phyloP scores from a whole-genome alignment of 164 flowering plant genomes.

The Paratinospora sagittata region DNA sequence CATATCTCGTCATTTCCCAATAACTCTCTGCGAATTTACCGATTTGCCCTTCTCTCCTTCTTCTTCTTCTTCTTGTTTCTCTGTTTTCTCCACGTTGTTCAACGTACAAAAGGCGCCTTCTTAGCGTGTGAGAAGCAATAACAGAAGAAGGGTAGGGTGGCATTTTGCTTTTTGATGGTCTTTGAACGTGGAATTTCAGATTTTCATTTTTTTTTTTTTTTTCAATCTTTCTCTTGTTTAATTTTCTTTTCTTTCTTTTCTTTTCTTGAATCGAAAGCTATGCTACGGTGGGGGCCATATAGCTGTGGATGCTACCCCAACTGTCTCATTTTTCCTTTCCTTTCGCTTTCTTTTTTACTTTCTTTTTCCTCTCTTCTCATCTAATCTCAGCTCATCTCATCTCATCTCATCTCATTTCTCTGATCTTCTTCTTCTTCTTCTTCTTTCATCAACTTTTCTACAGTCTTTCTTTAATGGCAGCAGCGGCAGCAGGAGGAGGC shows the following conservation, averaged over 20 bases:
- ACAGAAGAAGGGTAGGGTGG: slow-evolving; percentile 4
- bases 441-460: background rate
- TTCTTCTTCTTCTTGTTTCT: no score
- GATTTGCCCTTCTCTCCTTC: background rate
- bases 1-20: background rate
- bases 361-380: background rate
- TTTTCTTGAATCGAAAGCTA: slow-evolving; percentile 31
- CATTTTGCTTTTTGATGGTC: slow-evolving; percentile 27
- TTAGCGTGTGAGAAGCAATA: slow-evolving; percentile 8
- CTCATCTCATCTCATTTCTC: slow-evolving; percentile 13
- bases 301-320: slow-evolving; percentile 23
- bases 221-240: no score
- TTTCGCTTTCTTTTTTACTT: slow-evolving; percentile 2
- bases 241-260: slow-evolving; percentile 7
- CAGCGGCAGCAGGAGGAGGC: background rate
- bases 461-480: background rate
- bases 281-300: slow-evolving; percentile 17
- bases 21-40: slow-evolving; percentile 1
- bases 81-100: background rate
- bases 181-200: slow-evolving; percentile 18
- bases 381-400: no score
- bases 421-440: no score
- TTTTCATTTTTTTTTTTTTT: no score
- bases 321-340: slow-evolving; percentile 21
- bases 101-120: background rate